Evolutionary conservation across 208 protist genomes (phyloP).

Genomic region (Acanthamoeba lenticulata): DNA sequence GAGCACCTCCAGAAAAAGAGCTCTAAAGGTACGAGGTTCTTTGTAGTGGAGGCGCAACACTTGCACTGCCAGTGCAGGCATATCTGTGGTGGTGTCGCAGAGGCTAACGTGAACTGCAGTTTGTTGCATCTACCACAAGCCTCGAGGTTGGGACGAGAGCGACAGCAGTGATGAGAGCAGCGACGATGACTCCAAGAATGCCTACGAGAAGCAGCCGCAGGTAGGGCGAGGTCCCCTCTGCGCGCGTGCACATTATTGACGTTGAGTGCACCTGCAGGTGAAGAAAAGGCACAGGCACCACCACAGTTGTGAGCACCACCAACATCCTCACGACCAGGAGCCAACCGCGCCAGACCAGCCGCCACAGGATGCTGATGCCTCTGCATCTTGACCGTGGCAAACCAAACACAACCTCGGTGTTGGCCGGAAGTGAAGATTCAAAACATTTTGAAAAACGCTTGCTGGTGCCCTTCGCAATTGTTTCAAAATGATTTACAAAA

Average conservation of each 20-base stretch:
- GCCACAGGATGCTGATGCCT: not conserved
- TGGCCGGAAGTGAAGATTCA: no score
- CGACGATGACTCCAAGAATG: conserved; percentile 6
- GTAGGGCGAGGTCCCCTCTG: not conserved
- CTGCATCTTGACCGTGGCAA: not conserved
- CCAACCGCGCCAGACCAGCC: not conserved
- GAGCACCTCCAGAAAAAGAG: conserved; percentile 30
- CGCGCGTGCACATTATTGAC: no score
- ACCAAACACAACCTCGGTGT: no score
- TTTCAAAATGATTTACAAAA: no score
- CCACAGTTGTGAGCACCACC: not conserved
- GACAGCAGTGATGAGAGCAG: not conserved
- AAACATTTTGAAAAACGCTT: no score
- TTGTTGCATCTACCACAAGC: conserved; percentile 62
- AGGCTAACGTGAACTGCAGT: not conserved
- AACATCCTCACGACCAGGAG: not conserved
- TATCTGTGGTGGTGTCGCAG: not conserved
- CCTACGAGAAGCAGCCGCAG: conserved; percentile 33
- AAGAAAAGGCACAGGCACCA: not conserved
- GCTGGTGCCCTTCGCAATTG: no score
- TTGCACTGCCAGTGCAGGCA: not conserved
- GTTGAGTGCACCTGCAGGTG: not conserved
- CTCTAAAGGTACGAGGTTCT: conserved; percentile 28
- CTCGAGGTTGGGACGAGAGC: conserved; percentile 39
- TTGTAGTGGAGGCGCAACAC: not conserved